These are phyloP conservation scores for Syzygium jambos DNA, from an alignment of 345 rosid genomes.

Conservation along the genomic window DNA sequence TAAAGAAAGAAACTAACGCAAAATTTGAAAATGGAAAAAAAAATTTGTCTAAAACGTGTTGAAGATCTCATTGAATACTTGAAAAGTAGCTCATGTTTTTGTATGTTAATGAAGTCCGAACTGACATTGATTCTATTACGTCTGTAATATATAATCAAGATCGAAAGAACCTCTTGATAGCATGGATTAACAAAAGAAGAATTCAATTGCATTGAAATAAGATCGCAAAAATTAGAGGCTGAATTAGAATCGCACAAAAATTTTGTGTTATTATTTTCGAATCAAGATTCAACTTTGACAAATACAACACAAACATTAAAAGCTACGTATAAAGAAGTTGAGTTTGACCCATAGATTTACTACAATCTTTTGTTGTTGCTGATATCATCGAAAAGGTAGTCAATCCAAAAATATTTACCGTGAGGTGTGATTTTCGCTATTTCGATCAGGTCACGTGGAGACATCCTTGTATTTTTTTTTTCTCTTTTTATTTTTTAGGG, in stretches of 20 bases:
- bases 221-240: too few species aligned
- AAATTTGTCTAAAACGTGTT: too few species aligned
- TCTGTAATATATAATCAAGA: background rate
- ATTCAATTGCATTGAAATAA: background rate
- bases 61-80: too few species aligned
- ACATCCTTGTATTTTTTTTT: background rate
- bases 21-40: too few species aligned
- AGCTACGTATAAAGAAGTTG: background rate
- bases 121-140: too few species aligned
- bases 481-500: background rate
- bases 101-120: too few species aligned
- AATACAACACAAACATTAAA: background rate
- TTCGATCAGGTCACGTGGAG: background rate
- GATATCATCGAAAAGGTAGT: rapidly evolving
- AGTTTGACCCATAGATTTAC: background rate
- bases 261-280: rapidly evolving
- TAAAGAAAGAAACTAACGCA: background rate
- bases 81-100: too few species aligned
- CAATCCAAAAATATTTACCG: too few species aligned
- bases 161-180: background rate
- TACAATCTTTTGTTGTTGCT: rapidly evolving
- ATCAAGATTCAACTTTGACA: background rate
- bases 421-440: rapidly evolving
- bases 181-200: too few species aligned
- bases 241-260: background rate